These are phyloP conservation scores for Rutstroemia sp. DNA, from an alignment of 2,329 filamentous ascomycete species.

Conservation along the genomic window DNA sequence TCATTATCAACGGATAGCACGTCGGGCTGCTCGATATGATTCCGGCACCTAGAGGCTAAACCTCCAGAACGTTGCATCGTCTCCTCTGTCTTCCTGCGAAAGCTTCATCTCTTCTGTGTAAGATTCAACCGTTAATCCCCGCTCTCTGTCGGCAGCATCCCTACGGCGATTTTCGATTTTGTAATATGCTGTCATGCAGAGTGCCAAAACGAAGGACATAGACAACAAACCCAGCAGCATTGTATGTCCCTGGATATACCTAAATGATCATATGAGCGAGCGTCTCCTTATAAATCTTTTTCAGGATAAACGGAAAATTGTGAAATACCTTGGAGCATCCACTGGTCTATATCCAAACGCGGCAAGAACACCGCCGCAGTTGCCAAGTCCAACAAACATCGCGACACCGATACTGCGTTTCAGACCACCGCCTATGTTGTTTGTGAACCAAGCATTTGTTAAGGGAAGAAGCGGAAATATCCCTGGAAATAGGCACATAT, in stretches of 20 bases:
- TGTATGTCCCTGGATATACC: conserved; percentile 39
- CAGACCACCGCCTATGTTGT: conserved; percentile 86
- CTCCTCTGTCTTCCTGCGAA: conserved; percentile 46
- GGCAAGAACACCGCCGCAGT: conserved; percentile 64
- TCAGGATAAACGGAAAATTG: conserved; percentile 20
- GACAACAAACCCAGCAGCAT: conserved; percentile 36
- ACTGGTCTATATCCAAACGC: conserved; percentile 40
- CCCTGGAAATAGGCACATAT: conserved; percentile 41
- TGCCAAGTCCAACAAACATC: conserved; percentile 85
- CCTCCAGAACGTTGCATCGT: conserved; percentile 48
- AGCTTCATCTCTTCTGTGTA: conserved; percentile 47
- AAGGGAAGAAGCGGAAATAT: conserved; percentile 78
- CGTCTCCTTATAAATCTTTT: neutral
- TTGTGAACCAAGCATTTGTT: conserved; percentile 77
- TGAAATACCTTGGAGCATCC: conserved; percentile 27
- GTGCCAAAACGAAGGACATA: conserved; percentile 43
- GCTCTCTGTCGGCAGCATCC: conserved; percentile 31
- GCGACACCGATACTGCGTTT: conserved; percentile 83
- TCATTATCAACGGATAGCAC: neutral
- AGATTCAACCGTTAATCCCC: conserved; percentile 39
- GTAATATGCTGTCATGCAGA: conserved; percentile 51
- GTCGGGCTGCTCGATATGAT: neutral
- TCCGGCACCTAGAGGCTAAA: conserved; percentile 37
- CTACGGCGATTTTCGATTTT: conserved; percentile 48
- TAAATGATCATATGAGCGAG: neutral